Percentiles rank a stretch among this genome's conserved stretches.
phyloP scores from a whole-genome alignment of 2,329 filamentous ascomycete genomes.

The Aureobasidium sp. region DNA sequence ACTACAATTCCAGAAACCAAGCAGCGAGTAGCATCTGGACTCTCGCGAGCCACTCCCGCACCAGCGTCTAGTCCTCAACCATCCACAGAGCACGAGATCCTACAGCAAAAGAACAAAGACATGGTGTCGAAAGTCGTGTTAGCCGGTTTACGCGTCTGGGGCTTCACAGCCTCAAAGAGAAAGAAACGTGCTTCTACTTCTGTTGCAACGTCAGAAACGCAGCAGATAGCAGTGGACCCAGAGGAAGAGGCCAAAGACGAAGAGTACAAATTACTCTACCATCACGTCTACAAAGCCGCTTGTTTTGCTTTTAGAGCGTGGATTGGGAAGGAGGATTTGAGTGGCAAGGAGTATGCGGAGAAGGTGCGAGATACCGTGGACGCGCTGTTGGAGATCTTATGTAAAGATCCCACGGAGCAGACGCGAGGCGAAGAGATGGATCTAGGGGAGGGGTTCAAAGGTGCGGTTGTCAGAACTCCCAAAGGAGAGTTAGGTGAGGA shows the following conservation, averaged over 20 bases:
- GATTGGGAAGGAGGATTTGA: conserved; percentile 29
- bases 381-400: conserved; percentile 37
- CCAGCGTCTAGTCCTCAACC: background rate
- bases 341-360: conserved; percentile 28
- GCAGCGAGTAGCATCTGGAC: background rate
- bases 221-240: background rate
- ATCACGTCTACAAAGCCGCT: conserved; percentile 42
- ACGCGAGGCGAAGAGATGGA: background rate
- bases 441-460: background rate
- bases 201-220: background rate
- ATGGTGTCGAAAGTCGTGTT: conserved; percentile 41
- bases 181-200: conserved; percentile 3
- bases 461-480: background rate
- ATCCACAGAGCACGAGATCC: conserved; percentile 2
- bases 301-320: conserved; percentile 39
- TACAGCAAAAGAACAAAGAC: conserved; percentile 37
- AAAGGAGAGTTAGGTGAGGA: background rate
- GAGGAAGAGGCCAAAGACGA: conserved; percentile 31
- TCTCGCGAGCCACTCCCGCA: background rate
- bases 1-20: conserved; percentile 6
- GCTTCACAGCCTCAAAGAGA: conserved; percentile 30
- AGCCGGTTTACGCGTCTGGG: conserved; percentile 46
- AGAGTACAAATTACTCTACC: conserved; percentile 45
- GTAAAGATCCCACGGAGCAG: conserved; percentile 33
- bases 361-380: conserved; percentile 41